These are phyloP conservation scores for Solanum lycopersicoides DNA, from an alignment of 257 asterid genomes.

Conservation along the genomic window DNA sequence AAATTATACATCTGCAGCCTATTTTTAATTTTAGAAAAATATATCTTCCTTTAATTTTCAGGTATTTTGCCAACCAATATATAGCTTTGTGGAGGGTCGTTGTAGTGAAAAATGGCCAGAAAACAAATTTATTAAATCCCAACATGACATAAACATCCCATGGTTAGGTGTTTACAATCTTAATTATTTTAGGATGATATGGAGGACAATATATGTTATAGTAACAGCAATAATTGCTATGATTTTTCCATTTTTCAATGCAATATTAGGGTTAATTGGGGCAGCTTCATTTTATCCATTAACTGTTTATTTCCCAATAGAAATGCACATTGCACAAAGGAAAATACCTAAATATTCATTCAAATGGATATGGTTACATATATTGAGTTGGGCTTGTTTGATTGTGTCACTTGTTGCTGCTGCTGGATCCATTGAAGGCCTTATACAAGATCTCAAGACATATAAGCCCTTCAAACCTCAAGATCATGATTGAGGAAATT, in stretches of 20 bases:
- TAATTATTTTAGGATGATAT: slow-evolving; percentile 6
- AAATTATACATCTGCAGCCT: background rate
- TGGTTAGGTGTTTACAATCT: background rate
- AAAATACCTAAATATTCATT: slow-evolving; percentile 12
- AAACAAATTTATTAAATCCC: slow-evolving; percentile 3
- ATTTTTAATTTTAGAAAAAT: too few relatives aligned
- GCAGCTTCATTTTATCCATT: slow-evolving; percentile 29
- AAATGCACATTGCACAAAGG: slow-evolving; percentile 22
- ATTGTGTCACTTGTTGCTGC: slow-evolving; percentile 21
- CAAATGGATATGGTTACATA: slow-evolving; percentile 18
- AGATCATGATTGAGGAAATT: background rate
- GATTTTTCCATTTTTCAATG: slow-evolving; percentile 26
- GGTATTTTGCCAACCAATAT: slow-evolving; percentile 25
- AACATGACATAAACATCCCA: slow-evolving; percentile 7
- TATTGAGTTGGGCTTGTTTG: slow-evolving; percentile 10
- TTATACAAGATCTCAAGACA: slow-evolving; percentile 8
- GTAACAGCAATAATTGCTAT: slow-evolving; percentile 15
- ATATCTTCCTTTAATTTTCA: background rate
- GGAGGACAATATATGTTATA: slow-evolving; percentile 22
- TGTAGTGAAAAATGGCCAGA: slow-evolving; percentile 1
- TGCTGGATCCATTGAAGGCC: slow-evolving; percentile 21
- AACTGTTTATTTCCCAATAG: slow-evolving; percentile 26
- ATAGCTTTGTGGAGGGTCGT: slow-evolving; percentile 11
- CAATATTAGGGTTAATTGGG: slow-evolving; percentile 20
- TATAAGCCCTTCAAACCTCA: slow-evolving; percentile 18